Base-by-base conservation (phyloP, 139 green algal species). In the Chlorella sp. region DNA sequence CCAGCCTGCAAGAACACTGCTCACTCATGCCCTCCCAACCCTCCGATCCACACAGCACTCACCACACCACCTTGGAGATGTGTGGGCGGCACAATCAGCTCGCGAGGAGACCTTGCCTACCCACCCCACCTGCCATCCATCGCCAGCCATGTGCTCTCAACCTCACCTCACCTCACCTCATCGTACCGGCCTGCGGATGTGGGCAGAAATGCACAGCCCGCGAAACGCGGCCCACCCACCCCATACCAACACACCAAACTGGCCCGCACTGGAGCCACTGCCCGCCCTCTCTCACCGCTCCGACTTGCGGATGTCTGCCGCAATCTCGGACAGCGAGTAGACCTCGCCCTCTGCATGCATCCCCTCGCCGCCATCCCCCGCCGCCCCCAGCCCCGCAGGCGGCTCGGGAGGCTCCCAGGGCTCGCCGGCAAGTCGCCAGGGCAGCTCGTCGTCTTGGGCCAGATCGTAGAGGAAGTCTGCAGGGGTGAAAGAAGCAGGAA, bases 391-490 rank as follows among this genome's bases (percentile, higher is more conserved):
- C 7, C 21, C 61, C 7, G 19, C 61, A 7, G 30, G 36, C n/a
- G 30, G 42, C 32, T 37, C 34, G 34, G 64, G 83, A 22, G 61
- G 53, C 61, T 82, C 71, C 85, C 85, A 89, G 21, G 2, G 32
- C 2, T 83, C 40, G 30, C 85, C 85, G 19, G 26, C 48, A 2
- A 16, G 42, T 42, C 85, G 69, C 85, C 85, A 89, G n/a, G 53
- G 26, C 85, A 89, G 69, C 42, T 89, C 85, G 0, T 83, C 85
- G 12, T 71, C 85, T n/a, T 89, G 39, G 0, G 30, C 85, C 24
- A 83, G 32, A 42, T 89, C 85, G 5, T 73, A 89, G 32, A 89
- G 85, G 34, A 60, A 24, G 48, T 89, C 85, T 89, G 85, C 42
- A 71, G 69, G 40, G 1, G 5, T 28, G 36, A 39, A 0, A 26